These are phyloP conservation scores for Aspergillus phoenicis DNA, from an alignment of 2,329 filamentous ascomycete species.

Conservation along the genomic window DNA sequence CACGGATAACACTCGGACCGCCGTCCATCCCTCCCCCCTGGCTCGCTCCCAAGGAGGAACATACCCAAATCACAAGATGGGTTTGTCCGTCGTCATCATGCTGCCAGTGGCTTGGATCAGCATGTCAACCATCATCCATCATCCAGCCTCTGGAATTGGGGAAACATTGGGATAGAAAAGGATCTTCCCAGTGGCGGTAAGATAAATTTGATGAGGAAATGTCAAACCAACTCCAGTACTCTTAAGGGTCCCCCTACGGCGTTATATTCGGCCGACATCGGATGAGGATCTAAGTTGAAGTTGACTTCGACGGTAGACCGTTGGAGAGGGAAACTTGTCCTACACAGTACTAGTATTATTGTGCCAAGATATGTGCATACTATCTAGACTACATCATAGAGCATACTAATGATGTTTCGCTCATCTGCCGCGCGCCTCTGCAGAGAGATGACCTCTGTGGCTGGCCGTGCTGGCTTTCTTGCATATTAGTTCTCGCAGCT, in stretches of 20 bases:
- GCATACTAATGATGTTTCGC: neutral
- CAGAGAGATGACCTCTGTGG: constrained; percentile 9
- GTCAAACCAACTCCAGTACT: neutral
- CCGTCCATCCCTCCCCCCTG: neutral
- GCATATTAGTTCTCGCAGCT: neutral
- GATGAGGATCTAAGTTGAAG: neutral
- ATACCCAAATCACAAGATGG: constrained; percentile 13
- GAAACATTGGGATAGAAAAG: neutral
- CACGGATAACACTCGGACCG: constrained; percentile 20
- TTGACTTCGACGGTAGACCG: neutral
- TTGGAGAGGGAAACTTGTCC: neutral
- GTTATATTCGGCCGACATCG: neutral
- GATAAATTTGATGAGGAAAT: neutral
- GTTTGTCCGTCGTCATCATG: constrained; percentile 15
- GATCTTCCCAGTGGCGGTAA: neutral
- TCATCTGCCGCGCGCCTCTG: constrained; percentile 4
- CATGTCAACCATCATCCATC: neutral
- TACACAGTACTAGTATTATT: neutral
- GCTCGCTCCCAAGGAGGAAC: neutral
- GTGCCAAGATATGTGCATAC: neutral
- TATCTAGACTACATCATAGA: neutral
- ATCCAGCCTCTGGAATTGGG: neutral
- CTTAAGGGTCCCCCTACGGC: neutral
- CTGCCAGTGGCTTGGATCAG: constrained; percentile 14
- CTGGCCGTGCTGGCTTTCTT: neutral